Conservation (phyloP, 2,329 filamentous ascomycete species). For the Aspergillus hiratsukae region DNA sequence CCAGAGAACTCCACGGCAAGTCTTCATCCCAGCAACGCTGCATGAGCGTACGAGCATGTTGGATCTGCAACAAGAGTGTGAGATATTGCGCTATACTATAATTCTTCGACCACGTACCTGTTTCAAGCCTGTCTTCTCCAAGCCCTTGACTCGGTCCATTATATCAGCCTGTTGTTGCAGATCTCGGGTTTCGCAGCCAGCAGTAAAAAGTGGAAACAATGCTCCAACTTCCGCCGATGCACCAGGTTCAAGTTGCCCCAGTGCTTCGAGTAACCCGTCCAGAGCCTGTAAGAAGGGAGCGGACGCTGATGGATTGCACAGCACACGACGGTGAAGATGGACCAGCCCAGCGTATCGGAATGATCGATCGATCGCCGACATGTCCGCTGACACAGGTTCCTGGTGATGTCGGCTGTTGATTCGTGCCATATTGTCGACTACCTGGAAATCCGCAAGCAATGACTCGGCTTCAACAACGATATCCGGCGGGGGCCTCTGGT, state of each 20-base stretch:
- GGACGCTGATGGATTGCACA: constrained; percentile 57
- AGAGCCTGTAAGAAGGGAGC: constrained; percentile 61
- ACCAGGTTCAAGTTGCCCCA: constrained; percentile 60
- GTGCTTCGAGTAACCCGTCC: constrained; percentile 56
- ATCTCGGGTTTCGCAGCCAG: constrained; percentile 67
- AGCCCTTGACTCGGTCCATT: constrained; percentile 59
- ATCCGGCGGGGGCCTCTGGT: constrained; percentile 57
- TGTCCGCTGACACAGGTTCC: constrained; percentile 41
- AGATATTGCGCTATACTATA: not conserved
- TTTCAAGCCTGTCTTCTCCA: constrained; percentile 71
- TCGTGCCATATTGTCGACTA: constrained; percentile 45
- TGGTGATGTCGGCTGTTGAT: constrained; percentile 38
- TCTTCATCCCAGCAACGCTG: constrained; percentile 37
- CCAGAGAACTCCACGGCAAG: constrained; percentile 37
- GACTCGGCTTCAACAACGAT: constrained; percentile 54
- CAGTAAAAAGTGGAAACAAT: constrained; percentile 77
- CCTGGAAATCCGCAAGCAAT: constrained; percentile 58
- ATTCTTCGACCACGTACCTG: constrained; percentile 51
- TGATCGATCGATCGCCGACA: constrained; percentile 66
- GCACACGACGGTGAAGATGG: constrained; percentile 68
- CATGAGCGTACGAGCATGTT: constrained; percentile 38
- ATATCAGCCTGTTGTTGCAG: constrained; percentile 55
- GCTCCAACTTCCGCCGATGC: constrained; percentile 70
- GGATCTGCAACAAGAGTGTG: constrained; percentile 24
- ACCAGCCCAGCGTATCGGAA: constrained; percentile 76